Evolutionary conservation across 177 flowering plant species (phyloP), one percentile per base, ranked within the genome.

Genomic region (Telopea speciosissima): DNA sequence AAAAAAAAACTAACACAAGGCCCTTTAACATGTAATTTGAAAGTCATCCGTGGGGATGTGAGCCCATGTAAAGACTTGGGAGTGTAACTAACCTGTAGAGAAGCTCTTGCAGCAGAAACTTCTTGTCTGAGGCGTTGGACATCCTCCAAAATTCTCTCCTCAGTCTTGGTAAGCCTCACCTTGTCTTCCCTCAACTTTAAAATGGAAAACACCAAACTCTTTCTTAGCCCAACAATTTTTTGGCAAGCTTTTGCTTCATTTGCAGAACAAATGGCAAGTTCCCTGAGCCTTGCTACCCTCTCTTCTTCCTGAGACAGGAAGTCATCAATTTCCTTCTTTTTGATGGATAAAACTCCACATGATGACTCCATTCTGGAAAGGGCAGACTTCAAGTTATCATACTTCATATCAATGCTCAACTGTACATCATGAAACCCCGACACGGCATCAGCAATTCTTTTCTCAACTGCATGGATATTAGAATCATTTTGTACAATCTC

Each of bases 401-500:
- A 79, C 72, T 84, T 86, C 10, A 63, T 67, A 75, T 83, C 77
- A 63, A 91, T 72, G 59, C 74, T 77, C 28, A 79, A 75, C 61
- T 81, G 90, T 36, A 74, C 73, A 69, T 81, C 88, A 65, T 83
- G 74, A 77, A 81, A 91, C 31, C 77, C 85, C 73, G 88, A 83
- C 63, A 86, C 76, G 12, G 77, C 87, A 72, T 69, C 72, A 67
- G 70, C 70, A 58, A 91, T 89, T 76, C 82, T 84, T 71, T 85
- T 79, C 65, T 89, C 91, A 24, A 89, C 86, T 25, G 72, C 86
- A 74, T 84, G 69, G 45, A 89, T 87, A 66, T 75, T 78, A 36
- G 68, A 68, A 70, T 85, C 84, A 75, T 81, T 85, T 75, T 89
- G 87, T 60, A 86, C 86, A 66, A 91, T 88, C 77, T 91, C 93